A percentile compares a stretch with the other conserved stretches of the same genome.
Evolutionary conservation across 768 basidiomycete genomes (phyloP).

Genomic region (Lactarius sanguifluus): DNA sequence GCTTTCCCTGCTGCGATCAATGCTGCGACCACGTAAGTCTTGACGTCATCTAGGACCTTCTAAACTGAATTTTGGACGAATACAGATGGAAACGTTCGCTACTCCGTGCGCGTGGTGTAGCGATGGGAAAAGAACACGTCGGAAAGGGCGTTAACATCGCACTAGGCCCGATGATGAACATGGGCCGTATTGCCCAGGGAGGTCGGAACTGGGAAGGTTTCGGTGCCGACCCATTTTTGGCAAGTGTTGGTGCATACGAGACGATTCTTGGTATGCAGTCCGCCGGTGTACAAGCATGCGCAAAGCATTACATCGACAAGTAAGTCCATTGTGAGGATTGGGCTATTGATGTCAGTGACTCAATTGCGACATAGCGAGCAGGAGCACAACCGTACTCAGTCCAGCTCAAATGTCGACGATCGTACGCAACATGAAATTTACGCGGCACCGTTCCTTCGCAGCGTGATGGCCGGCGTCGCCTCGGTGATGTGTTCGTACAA

Average conservation of each 20-base stretch:
- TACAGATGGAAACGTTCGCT: slow-evolving; percentile 71
- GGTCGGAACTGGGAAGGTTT: slow-evolving; percentile 97
- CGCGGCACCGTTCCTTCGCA: slow-evolving; percentile 64
- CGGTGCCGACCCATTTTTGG: slow-evolving; percentile 83
- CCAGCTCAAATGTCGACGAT: slow-evolving; percentile 74
- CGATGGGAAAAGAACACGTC: slow-evolving; percentile 80
- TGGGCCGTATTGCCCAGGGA: slow-evolving; percentile 73
- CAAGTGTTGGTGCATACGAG: slow-evolving; percentile 77
- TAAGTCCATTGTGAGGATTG: slow-evolving; percentile 30
- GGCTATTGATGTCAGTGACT: not conserved
- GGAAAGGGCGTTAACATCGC: slow-evolving; percentile 84
- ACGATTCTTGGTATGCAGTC: slow-evolving; percentile 81
- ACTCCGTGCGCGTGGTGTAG: slow-evolving; percentile 71
- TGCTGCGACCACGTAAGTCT: slow-evolving; percentile 70
- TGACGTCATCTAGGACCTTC: not conserved
- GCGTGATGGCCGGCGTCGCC: slow-evolving; percentile 72
- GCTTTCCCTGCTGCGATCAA: slow-evolving; percentile 86
- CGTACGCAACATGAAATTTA: slow-evolving; percentile 77
- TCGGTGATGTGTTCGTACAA: slow-evolving; percentile 81
- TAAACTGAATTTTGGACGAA: slow-evolving; percentile 7
- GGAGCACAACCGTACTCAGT: slow-evolving; percentile 56
- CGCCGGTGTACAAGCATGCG: slow-evolving; percentile 80
- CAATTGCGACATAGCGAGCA: slow-evolving; percentile 51
- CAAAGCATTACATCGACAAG: slow-evolving; percentile 83
- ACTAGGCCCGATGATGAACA: slow-evolving; percentile 82